Evolutionary conservation across 2,329 filamentous ascomycete species (phyloP), one percentile per base, ranked within the genome.

Genomic region (Myotisia sp.): DNA sequence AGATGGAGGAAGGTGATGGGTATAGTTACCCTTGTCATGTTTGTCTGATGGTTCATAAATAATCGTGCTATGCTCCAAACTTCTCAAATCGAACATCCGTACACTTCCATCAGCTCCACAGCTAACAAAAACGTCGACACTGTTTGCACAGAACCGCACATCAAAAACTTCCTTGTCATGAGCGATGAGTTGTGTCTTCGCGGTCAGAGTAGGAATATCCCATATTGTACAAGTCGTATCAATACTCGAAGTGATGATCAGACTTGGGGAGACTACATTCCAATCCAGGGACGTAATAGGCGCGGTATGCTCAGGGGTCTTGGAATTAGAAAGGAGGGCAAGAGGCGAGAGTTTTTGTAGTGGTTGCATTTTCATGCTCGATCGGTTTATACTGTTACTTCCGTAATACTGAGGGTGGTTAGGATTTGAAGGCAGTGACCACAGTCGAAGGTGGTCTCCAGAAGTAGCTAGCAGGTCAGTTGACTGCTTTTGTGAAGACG

Each of bases 141-240:
- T 94, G 47, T 92, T 90, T 31, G 90, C 90, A 60, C 90, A 98
- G 61, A 98, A 98, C 13, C 90, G 77, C 30, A 98, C 90, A 54
- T 98, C 90, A 51, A 93, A 98, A 4, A 98, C 90, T 59, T 98
- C 90, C 59, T 95, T 95, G 62, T 98, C 90, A 56, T 98, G 90
- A 13, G 90, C 90, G 58, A 98, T 98, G 29, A 98, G 67, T 56
- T 98, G 90, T 2, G 90, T 98, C 62, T 98, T 98, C 34, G 90
- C 90, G 1, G 90, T 98, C 42, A 98, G 67, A 1, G 90, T 94
- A 3, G 90, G 90, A 37, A 98, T 98, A 55, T 98, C 90, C 90
- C 90, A 98, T 45, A 98, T 98, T 3, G 90, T 98, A 61, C 90
- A 98, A 4, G 90, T 98, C 1, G 90, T 98, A 53, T 98, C 90